Conservation (phyloP, 257 asterid genomes). For the Linderniella brevidens region DNA sequence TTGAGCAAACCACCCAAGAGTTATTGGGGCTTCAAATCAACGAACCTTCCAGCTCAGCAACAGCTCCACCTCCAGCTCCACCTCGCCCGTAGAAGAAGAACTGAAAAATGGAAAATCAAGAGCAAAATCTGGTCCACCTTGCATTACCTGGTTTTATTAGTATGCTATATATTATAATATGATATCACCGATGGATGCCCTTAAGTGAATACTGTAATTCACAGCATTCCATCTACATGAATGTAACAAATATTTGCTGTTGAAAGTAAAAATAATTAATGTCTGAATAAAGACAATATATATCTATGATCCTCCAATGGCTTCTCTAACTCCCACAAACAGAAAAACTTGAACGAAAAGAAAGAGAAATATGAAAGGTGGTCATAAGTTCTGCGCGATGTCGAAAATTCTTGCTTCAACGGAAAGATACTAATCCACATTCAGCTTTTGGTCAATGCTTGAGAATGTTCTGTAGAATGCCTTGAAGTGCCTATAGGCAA, state of each 20-base stretch:
- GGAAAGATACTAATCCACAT: slow-evolving; percentile 34
- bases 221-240: background rate
- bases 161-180: too few relatives aligned
- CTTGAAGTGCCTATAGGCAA: slow-evolving; percentile 90
- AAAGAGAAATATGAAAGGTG: background rate
- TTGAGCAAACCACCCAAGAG: too few relatives aligned
- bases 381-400: background rate
- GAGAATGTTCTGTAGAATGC: slow-evolving; percentile 74
- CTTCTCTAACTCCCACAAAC: slow-evolving; percentile 5
- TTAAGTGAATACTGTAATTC: too few relatives aligned
- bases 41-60: slow-evolving; percentile 9
- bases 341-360: background rate
- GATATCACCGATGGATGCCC: too few relatives aligned
- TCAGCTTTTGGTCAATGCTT: slow-evolving; percentile 59
- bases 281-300: too few relatives aligned
- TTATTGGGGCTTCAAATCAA: background rate
- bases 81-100: too few relatives aligned
- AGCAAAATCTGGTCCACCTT: too few relatives aligned
- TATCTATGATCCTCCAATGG: too few relatives aligned
- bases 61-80: slow-evolving; percentile 5
- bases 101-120: too few relatives aligned
- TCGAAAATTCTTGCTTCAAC: background rate
- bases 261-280: too few relatives aligned
- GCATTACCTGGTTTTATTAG: too few relatives aligned
- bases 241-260: too few relatives aligned